phyloP scores from a whole-genome alignment of 1,284 basidiomycete species.

The Leccinum griseonigrum region DNA sequence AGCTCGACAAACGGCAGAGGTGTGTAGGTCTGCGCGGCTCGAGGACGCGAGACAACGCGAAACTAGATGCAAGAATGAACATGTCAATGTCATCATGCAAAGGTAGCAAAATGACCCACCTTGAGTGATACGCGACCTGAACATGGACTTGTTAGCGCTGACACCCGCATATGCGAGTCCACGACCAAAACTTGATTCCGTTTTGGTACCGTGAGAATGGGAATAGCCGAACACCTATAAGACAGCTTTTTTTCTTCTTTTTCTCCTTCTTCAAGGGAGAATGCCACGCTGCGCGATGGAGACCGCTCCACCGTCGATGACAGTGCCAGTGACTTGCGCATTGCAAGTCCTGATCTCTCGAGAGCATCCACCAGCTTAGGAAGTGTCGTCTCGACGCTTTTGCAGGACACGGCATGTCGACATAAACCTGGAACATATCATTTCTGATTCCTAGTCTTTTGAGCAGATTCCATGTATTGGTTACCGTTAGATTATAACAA shows the following conservation, averaged over 20 bases:
- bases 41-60: conserved; percentile 46
- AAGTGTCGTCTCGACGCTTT: conserved; percentile 48
- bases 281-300: conserved; percentile 51
- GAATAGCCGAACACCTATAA: conserved; percentile 26
- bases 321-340: conserved; percentile 47
- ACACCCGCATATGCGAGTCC: background rate
- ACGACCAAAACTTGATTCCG: background rate
- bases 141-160: conserved; percentile 27
- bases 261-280: conserved; percentile 31
- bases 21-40: conserved; percentile 50
- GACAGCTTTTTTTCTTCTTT: background rate
- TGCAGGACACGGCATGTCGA: conserved; percentile 50
- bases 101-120: conserved; percentile 20
- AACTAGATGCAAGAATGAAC: conserved; percentile 29
- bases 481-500: background rate
- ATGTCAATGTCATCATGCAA: background rate
- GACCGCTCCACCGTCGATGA: conserved; percentile 39
- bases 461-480: background rate
- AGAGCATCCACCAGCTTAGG: conserved; percentile 45
- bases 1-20: conserved; percentile 44
- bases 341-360: conserved; percentile 42
- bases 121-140: conserved; percentile 35
- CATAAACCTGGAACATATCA: conserved; percentile 43
- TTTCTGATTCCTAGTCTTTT: background rate
- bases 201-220: conserved; percentile 24